Base-by-base conservation (phyloP, 306 rosid genomes). In the Trifolium subterraneum region DNA sequence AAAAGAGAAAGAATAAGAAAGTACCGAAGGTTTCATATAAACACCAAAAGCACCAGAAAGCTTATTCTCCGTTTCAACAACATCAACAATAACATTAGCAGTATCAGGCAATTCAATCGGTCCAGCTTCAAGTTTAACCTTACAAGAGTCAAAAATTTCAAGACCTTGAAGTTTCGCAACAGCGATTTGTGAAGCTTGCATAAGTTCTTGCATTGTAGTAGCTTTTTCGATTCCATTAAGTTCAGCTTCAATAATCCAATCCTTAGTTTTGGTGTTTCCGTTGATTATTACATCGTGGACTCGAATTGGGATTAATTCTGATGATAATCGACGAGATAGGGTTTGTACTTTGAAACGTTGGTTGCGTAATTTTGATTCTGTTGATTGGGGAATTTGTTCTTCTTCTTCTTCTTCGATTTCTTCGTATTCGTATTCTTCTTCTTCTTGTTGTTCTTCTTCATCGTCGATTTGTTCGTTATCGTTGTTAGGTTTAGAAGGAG, bases 261-360 rank as follows among this genome's bases (percentile, higher is more conserved):
- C 98, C 82, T 86, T 94, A 1, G 97, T 94, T 89, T 86, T 91
- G 8, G 84, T 73, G 81, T 91, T 94, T 8, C 98, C 98, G 68
- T 80, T 91, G 48, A 94, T 86, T 16, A 91, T 4, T 3, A 94
- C 75, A 54, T 91, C 91, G 75, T 94, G 98, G 61, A 94, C 97
- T 61, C 96, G 82, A 73, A 94, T 83, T 6, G 84, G 84, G 20
- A 94, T 87, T 14, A 79, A 62, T 78, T 87, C 96, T 22, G 80
- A 83, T 76, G 79, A 29, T 85, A 94, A 76, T 41, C 93, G 87
- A 38, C 76, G 87, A 19, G 87, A 33, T 54, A 94, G 85, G 42
- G 70, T 69, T 66, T 91, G 85, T 6, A 87, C 77, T 76, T 79
- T 87, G 71, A 84, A 87, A 73, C 79, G 87, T 61, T 83, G 87